A percentile compares a stretch with the other conserved stretches of the same genome.
Evolutionary conservation across 345 rosid species (phyloP).

Genomic region (Eucalyptus globulus): DNA sequence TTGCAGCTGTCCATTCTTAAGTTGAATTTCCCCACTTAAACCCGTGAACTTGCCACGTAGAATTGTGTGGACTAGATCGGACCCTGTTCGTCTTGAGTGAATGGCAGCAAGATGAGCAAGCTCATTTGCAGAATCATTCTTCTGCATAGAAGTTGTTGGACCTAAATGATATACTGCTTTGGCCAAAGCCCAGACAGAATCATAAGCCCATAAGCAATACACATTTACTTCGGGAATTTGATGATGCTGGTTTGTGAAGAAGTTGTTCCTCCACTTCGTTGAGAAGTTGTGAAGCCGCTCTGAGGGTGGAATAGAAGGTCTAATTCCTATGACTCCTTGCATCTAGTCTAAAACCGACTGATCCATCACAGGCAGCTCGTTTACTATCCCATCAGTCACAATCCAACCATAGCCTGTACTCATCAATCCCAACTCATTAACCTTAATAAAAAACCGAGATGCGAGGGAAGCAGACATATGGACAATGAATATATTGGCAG

Average conservation of each 20-base stretch:
- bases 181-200: constrained; percentile 25
- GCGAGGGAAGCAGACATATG: not conserved
- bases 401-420: not conserved
- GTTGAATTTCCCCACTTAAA: too few relatives aligned
- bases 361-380: not conserved
- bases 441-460: not conserved
- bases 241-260: not conserved
- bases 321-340: not conserved
- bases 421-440: not conserved
- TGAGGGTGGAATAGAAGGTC: not conserved
- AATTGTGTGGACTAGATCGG: not conserved
- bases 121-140: not conserved
- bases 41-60: not conserved
- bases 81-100: constrained; percentile 7
- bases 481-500: not conserved
- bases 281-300: not conserved
- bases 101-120: not conserved
- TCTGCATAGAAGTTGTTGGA: not conserved
- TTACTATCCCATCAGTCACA: not conserved
- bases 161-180: constrained; percentile 2
- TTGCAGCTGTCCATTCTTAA: too few relatives aligned
- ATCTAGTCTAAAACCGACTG: not conserved
- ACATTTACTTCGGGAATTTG: not conserved
- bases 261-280: not conserved
- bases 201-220: constrained; percentile 24